Evolutionary conservation across 2,329 filamentous ascomycete genomes (phyloP).

Genomic region (Ophiobolus disseminans): DNA sequence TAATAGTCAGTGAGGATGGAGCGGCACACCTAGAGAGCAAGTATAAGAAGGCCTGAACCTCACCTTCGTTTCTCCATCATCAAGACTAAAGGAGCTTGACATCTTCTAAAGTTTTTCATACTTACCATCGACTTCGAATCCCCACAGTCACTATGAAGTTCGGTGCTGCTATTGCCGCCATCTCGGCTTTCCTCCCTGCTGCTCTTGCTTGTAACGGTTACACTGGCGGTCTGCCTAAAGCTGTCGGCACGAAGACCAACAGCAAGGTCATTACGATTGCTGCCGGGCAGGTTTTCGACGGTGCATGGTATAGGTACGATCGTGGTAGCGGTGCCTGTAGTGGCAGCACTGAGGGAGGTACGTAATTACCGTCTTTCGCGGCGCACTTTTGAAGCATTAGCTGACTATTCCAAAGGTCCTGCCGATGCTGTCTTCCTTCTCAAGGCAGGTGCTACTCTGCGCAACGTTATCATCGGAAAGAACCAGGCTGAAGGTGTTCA

Average conservation of each 20-base stretch:
- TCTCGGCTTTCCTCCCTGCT: constrained; percentile 27
- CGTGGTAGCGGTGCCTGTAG: constrained; percentile 35
- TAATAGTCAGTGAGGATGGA: no score
- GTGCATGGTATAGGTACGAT: constrained; percentile 34
- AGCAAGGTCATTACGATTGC: constrained; percentile 33
- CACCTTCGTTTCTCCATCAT: no score
- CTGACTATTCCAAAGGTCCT: constrained; percentile 26
- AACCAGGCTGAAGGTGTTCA: constrained; percentile 61
- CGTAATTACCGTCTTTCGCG: background rate
- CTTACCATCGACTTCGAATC: background rate
- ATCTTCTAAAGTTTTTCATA: no score
- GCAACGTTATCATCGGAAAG: constrained; percentile 61
- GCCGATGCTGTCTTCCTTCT: constrained; percentile 60
- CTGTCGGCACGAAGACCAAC: constrained; percentile 35
- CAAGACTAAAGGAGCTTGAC: constrained; percentile 4
- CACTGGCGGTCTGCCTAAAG: constrained; percentile 31
- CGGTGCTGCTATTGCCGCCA: constrained; percentile 16
- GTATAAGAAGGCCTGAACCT: no score
- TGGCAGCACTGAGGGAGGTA: constrained; percentile 28
- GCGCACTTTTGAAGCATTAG: background rate
- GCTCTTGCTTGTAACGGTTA: constrained; percentile 34
- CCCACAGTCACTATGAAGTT: constrained; percentile 21
- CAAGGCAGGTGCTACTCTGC: constrained; percentile 56
- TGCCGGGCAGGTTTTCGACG: constrained; percentile 33
- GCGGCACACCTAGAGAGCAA: no score